phyloP scores from a whole-genome alignment of 2,329 filamentous ascomycete species.

The Xylogone sp. region DNA sequence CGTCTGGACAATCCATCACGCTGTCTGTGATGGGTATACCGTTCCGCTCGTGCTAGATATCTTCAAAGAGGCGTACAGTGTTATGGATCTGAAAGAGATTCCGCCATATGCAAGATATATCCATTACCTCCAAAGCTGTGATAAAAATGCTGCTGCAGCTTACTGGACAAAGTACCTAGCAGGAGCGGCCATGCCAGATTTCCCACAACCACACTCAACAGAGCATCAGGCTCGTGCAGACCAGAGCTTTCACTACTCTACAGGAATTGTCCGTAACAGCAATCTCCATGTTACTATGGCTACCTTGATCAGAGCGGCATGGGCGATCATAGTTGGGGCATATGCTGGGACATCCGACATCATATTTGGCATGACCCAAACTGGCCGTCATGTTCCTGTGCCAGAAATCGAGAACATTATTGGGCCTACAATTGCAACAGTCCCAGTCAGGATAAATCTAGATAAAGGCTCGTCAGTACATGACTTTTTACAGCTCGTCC shows the following conservation, averaged over 20 bases:
- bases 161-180: slow-evolving; percentile 10
- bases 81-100: slow-evolving; percentile 7
- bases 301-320: slow-evolving; percentile 18
- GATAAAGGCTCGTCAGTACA: slow-evolving; percentile 24
- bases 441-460: slow-evolving; percentile 33
- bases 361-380: slow-evolving; percentile 36
- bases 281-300: slow-evolving; percentile 2
- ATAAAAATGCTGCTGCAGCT: slow-evolving; percentile 21
- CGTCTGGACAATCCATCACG: slow-evolving; percentile 46
- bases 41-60: slow-evolving; percentile 15
- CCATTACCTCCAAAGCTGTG: slow-evolving; percentile 37
- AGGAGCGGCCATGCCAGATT: neutral
- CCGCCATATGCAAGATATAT: slow-evolving; percentile 33
- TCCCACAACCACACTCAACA: neutral
- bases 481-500: slow-evolving; percentile 40
- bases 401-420: slow-evolving; percentile 34
- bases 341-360: slow-evolving; percentile 33
- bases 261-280: neutral
- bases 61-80: slow-evolving; percentile 24
- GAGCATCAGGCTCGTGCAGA: neutral
- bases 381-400: slow-evolving; percentile 35
- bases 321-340: slow-evolving; percentile 32
- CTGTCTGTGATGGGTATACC: slow-evolving; percentile 46
- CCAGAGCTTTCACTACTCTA: neutral
- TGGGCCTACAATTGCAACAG: slow-evolving; percentile 37